These are phyloP conservation scores for Fusarium algeriense DNA, from an alignment of 2,329 filamentous ascomycete genomes.

Conservation along the genomic window DNA sequence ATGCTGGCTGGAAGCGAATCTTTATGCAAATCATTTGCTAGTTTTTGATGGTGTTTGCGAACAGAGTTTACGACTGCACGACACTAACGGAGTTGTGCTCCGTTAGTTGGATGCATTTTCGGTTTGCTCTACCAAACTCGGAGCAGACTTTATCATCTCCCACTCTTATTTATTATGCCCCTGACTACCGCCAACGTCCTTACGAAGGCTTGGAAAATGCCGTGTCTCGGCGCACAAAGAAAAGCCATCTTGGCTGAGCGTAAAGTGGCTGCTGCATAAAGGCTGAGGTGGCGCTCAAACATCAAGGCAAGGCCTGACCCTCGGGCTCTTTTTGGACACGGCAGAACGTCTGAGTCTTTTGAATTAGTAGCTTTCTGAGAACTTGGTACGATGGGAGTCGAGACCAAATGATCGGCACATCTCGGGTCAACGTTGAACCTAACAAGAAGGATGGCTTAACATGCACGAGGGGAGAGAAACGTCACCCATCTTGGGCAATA, in stretches of 20 bases:
- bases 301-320: slow-evolving; percentile 1
- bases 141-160: slow-evolving; percentile 8
- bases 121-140: background rate
- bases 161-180: background rate
- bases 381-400: background rate
- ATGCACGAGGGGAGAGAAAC: background rate
- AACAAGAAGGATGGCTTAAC: background rate
- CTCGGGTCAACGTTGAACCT: background rate
- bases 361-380: background rate
- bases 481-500: background rate
- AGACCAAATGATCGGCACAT: slow-evolving; percentile 1
- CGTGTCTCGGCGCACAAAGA: background rate
- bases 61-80: slow-evolving; percentile 10
- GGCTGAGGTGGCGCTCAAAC: slow-evolving; percentile 1
- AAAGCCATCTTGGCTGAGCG: background rate
- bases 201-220: background rate
- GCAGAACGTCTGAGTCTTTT: slow-evolving; percentile 7
- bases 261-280: slow-evolving; percentile 11
- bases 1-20: background rate
- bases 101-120: slow-evolving; percentile 2
- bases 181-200: slow-evolving; percentile 23
- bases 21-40: background rate
- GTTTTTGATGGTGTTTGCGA: background rate
- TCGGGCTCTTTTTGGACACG: background rate
- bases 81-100: background rate